Base-by-base conservation (phyloP, 768 basidiomycete species). In the Mycena rosella region DNA sequence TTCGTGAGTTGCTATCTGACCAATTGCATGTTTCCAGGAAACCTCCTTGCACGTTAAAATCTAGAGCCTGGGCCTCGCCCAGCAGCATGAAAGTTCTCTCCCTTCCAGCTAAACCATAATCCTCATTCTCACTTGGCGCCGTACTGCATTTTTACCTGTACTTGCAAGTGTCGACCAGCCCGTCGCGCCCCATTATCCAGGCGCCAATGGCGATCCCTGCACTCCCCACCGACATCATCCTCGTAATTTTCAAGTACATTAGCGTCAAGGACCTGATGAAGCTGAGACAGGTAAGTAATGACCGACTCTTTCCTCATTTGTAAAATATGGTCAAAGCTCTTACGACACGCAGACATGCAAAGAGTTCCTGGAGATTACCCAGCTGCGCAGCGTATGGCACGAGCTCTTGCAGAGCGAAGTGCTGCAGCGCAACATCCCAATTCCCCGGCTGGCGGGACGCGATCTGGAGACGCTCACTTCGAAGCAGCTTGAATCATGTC, bases 311-410 rank as follows among this genome's bases (percentile, higher is more conserved):
- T 51, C 44, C 7, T 49, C 24, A 45, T 45, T 40, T 29, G 3
- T 60, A 34, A 36, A 27, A 38, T 44, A 18, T 15, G 52, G 45
- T 55, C 61, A 51, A 26, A 53, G n/a, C 29, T 32, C 40, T 36
- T 53, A 60, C 53, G 53, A 40, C 38, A 47, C 51, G n/a, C 54
- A 91, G 89, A 84, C 86, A 18, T 88, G 80, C 74, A 85, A 77
- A 64, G 66, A 69, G 4, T 81, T 89, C 32, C 65, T 72, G 29
- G 74, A 79, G 5, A 72, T 85, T 20, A 86, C 88, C 0, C 82
- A 79, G n/a, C 73, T 82, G 0, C 85, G 83, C 38, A 76, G 80
- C 44, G 79, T 90, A 44, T 91, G 89, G 90, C 75, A 78, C 9
- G 58, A 77, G 10, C 78, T 87, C 26, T 73, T 90, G 32, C 78